Evolutionary conservation across 352 stramenopile genomes (phyloP), one percentile per base, ranked within the genome.

Genomic region (Phytophthora sp.): DNA sequence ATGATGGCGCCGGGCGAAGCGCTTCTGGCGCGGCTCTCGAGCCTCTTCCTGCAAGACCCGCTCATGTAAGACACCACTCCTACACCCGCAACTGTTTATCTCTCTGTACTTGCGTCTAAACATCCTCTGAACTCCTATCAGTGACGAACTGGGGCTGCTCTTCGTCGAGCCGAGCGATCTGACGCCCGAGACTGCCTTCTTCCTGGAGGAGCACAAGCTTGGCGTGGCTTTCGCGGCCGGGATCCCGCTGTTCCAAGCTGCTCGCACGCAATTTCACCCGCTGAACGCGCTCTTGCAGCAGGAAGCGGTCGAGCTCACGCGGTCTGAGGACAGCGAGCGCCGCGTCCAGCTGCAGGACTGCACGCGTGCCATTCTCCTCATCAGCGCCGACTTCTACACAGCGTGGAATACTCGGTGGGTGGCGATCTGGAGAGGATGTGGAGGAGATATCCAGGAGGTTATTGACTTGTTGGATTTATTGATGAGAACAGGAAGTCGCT

Each of bases 311-410:
- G 39, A 73, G 11, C 55, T 71, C 24, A 50, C 29, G 3, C 21
- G 27, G 21, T 39, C 35, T 3, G 42, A 57, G 20, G 61, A 55
- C 33, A 59, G 29, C 15, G 47, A 27, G 7, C 49, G 38, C 36
- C 70, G 57, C 13, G 30, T 30, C 3, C 66, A 85, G 57, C 61
- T 92, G 44, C 50, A 88, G 38, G 66, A 79, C 30, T 82, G 74
- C 61, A 87, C 84, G 7, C 79, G 84, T 8, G 80, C 77, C 5
- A 78, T 93, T 60, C 57, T 95, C 53, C 77, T 93, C 38, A 83
- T 95, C 45, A 89, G 73, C 30, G 84, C 84, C 27, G 86, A 95
- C 66, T 95, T 89, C 57, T 93, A 95, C 67, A 89, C 86, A n/a
- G 86, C 84, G 16, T 95, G 82, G 84, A 95, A 95, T 58, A 84